Base-by-base conservation (phyloP, 805 yeast genomes). In the Barnettozyma pratensis region DNA sequence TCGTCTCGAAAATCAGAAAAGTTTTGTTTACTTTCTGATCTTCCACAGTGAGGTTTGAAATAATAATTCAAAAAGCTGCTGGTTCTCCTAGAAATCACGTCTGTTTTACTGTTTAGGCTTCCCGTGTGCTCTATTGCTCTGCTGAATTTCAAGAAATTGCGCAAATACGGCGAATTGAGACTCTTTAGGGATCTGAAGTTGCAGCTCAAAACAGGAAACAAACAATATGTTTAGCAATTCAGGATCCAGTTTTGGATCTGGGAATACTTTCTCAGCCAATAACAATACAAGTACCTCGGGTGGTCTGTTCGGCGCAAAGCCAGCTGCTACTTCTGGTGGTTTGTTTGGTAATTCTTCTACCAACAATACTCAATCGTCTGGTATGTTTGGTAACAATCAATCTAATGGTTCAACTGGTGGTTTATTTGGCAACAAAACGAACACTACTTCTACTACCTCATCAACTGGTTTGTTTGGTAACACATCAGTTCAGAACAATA, bases 381-480 rank as follows among this genome's bases (percentile, higher is more conserved):
- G 55, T 28, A 27, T 41, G 4, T 41, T 41, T 41, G 43, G 43
- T 10, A 19, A 14, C 11, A 40, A 14, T 27, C 34, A 28, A 29
- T 7, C 26, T 28, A 27, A 12, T 11, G 6, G 7, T 28, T 6
- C 41, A 3, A 8, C 34, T 4, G n/a, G 10, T 36, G 27, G 14
- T 9, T 25, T 36, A 9, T 35, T 28, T 28, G 41, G 35, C 26
- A 42, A 50, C 14, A 14, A 38, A 37, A 14, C 40, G 37, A 30
- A 12, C 3, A 10, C 47, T 10, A 27, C 45, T 10, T 19, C 47
- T 6, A 35, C 52, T 11, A 19, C 19, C 19, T 3, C 19, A 19
- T 11, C 52, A 19, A 53, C 51, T 35, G 59, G 61, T 4, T 42
- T 59, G 2, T 42, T 42, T 29, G 45, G 46, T 19, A 44, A 44